Evolutionary conservation across 257 asterid species (phyloP), one percentile per base, ranked within the genome.

Genomic region (Eucommia ulmoides): DNA sequence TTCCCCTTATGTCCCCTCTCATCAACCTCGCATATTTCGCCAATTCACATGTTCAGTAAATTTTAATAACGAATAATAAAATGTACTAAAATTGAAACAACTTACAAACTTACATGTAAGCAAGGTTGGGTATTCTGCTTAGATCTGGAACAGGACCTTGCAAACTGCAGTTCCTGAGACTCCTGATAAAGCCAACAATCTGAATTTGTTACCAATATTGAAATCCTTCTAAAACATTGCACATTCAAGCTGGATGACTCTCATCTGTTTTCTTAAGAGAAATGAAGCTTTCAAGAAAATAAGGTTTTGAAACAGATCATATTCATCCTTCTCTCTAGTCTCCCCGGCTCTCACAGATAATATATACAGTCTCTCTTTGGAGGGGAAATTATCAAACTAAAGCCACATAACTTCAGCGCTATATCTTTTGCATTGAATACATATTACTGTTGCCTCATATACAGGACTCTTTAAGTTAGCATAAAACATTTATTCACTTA

Each of bases 81-180:
- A 29, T 12, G 12, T 29, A 29, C 15, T 12, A 29, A 29, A 5
- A 12, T 5, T 12, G 12, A 29, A 29, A 29, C 38, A 29, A 42
- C 20, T 2, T 8, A 42, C n/a, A 3, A 44, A 61, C 93, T 87
- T 69, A 83, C 99, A 91, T 68, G 74, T 79, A 91, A 56, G 85
- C 74, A 60, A 91, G 67, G 41, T 61, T 49, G 11, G 67, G 70
- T 59, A 70, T 68, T 62, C 73, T 83, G 75, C 88, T 78, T 82
- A 93, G 75, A 49, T 79, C 68, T 33, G 99, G 63, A 91, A 61
- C 14, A 15, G 79, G 65, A 57, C 99, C 99, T 67, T 19, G 81
- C 76, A 91, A 70, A 69, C 74, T 77, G 77, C 99, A 91, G 83
- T 91, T 91, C 72, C 97, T 77, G 49, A 91, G 92, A 74, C 97